A percentile compares a stretch with the other conserved stretches of the same genome.
Evolutionary conservation across 768 basidiomycete species (phyloP).

Genomic region (Termitomyces heimii): DNA sequence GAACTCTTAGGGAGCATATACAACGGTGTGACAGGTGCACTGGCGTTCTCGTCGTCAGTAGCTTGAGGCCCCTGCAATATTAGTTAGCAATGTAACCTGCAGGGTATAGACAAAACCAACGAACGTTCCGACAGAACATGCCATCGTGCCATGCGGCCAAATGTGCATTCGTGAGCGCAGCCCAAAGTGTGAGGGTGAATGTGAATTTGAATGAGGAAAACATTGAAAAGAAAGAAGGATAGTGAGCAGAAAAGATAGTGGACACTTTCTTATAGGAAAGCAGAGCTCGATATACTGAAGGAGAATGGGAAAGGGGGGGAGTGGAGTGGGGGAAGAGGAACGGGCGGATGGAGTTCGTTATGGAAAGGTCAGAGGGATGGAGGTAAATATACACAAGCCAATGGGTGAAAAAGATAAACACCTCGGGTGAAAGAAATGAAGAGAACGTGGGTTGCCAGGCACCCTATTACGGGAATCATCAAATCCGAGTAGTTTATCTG

Average conservation of each 20-base stretch:
- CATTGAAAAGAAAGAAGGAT: conserved; percentile 11
- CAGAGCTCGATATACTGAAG: background rate
- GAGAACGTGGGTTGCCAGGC: conserved; percentile 1
- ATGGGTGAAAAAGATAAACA: conserved; percentile 3
- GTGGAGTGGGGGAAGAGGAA: background rate
- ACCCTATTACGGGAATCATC: background rate
- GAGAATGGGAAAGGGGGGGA: background rate
- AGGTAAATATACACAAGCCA: conserved; percentile 4
- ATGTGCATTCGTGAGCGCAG: conserved; percentile 28
- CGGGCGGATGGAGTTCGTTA: background rate
- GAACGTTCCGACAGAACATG: conserved; percentile 43
- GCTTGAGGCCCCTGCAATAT: conserved; percentile 20
- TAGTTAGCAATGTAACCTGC: background rate
- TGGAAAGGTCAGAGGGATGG: conserved; percentile 1
- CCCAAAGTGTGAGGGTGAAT: conserved; percentile 1
- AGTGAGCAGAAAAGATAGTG: conserved; percentile 11
- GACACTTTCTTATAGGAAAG: conserved; percentile 1
- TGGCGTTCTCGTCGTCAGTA: conserved; percentile 30
- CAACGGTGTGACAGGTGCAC: conserved; percentile 33
- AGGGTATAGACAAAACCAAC: conserved; percentile 7
- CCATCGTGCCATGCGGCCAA: conserved; percentile 34
- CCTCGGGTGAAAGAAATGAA: background rate
- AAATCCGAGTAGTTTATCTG: background rate
- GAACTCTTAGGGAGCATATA: conserved; percentile 32
- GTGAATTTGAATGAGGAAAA: conserved; percentile 3